Evolutionary conservation across 768 basidiomycete genomes (phyloP).

Genomic region (Daedalea quercina): DNA sequence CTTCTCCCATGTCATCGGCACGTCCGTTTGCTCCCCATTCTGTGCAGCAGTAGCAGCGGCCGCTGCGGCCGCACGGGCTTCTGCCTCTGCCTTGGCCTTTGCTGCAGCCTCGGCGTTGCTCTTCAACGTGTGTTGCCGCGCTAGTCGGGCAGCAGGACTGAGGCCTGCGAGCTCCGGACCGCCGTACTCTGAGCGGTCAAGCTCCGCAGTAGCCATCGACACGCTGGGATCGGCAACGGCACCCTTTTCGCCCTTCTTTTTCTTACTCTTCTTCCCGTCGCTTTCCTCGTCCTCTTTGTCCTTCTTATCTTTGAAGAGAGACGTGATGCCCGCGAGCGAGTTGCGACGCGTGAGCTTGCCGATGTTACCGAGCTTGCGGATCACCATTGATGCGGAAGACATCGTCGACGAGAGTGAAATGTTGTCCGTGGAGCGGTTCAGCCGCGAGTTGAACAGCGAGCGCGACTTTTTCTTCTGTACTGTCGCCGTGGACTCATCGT

Average conservation of each 20-base stretch:
- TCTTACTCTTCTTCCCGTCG: conserved; percentile 39
- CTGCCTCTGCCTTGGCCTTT: conserved; percentile 49
- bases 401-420: conserved; percentile 94
- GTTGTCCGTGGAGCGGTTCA: conserved; percentile 89
- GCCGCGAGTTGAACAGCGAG: conserved; percentile 79
- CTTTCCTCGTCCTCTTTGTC: conserved; percentile 36
- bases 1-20: conserved; percentile 72
- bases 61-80: conserved; percentile 41
- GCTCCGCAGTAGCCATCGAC: conserved; percentile 79
- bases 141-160: conserved; percentile 86
- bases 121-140: conserved; percentile 86
- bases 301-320: conserved; percentile 86
- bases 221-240: conserved; percentile 64
- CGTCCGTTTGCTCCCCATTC: conserved; percentile 20
- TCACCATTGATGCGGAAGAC: conserved; percentile 92
- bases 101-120: conserved; percentile 78
- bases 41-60: conserved; percentile 27
- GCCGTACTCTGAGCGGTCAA: conserved; percentile 71
- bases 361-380: conserved; percentile 88
- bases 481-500: conserved; percentile 26
- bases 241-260: conserved; percentile 53
- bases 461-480: conserved; percentile 63
- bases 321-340: conserved; percentile 86
- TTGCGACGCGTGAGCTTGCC: conserved; percentile 86
- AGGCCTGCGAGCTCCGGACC: conserved; percentile 59